Conservation (phyloP, 306 rosid genomes). For the Mimosa bimucronata region DNA sequence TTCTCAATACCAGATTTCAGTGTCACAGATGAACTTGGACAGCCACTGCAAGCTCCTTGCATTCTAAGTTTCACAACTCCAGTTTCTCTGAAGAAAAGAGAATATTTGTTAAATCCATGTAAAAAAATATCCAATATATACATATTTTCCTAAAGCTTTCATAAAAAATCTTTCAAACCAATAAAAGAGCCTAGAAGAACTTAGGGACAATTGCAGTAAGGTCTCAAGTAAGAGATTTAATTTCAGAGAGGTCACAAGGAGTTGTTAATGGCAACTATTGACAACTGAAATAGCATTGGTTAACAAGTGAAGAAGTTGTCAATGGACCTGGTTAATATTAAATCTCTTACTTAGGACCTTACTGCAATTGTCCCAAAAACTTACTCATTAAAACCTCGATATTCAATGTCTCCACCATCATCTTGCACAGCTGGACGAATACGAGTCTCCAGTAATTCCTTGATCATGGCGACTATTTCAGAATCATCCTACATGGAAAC, state of each 20-base stretch:
- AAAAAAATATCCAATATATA: neutral
- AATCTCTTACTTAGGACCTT: too few relatives aligned
- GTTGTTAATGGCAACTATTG: too few relatives aligned
- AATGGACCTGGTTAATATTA: too few relatives aligned
- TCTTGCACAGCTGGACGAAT: constrained; percentile 96
- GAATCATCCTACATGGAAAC: constrained; percentile 81
- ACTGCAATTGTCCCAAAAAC: too few relatives aligned
- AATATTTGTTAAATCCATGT: neutral
- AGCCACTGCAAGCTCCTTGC: constrained; percentile 99
- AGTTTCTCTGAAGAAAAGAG: constrained; percentile 65
- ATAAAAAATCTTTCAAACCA: constrained; percentile 31
- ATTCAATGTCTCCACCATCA: constrained; percentile 98
- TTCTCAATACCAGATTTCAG: constrained; percentile 98
- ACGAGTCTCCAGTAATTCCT: constrained; percentile 93
- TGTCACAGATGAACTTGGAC: constrained; percentile 98
- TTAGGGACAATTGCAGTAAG: too few relatives aligned
- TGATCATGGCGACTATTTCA: constrained; percentile 95
- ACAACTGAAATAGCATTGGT: too few relatives aligned
- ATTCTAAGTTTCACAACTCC: constrained; percentile 83
- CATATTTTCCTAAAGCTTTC: neutral
- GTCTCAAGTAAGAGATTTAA: too few relatives aligned
- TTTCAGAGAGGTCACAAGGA: too few relatives aligned
- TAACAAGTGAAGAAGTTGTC: too few relatives aligned
- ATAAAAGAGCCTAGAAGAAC: constrained; percentile 32
- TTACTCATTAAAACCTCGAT: constrained; percentile 71